Percentiles rank a stretch among this genome's conserved stretches.
Evolutionary conservation across 371 early-diverging fungal genomes (phyloP).

Genomic region (Syncephalastrum sp.): DNA sequence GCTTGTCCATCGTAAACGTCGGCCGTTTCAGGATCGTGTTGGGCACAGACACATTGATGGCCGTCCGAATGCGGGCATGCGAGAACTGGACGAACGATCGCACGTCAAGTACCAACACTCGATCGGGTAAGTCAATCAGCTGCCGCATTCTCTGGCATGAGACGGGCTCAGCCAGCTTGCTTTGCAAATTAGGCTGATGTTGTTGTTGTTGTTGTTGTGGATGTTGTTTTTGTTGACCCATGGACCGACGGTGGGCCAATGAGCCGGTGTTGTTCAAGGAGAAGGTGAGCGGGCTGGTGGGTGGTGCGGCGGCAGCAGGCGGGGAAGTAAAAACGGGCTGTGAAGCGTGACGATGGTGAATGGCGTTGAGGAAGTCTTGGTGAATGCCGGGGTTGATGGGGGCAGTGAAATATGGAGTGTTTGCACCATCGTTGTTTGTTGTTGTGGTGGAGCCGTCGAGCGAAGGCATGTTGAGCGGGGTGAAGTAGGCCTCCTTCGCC

Average conservation of each 20-base stretch:
- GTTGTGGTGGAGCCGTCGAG: constrained; percentile 10
- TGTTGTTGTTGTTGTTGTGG: too few relatives aligned
- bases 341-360: constrained; percentile 41
- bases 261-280: constrained; percentile 6
- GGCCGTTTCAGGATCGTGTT: constrained; percentile 55
- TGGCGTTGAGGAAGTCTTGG: constrained; percentile 51
- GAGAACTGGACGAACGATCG: constrained; percentile 51
- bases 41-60: constrained; percentile 56
- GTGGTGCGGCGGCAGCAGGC: constrained; percentile 3
- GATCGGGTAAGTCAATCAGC: neutral
- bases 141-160: neutral
- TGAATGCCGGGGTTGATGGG: constrained; percentile 43
- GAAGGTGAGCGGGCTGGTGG: neutral
- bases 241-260: constrained; percentile 10
- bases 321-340: constrained; percentile 33
- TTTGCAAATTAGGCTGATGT: too few relatives aligned
- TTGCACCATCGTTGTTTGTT: constrained; percentile 15
- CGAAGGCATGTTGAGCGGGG: constrained; percentile 37
- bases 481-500: constrained; percentile 42
- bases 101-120: constrained; percentile 54
- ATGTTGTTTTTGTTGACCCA: constrained; percentile 1
- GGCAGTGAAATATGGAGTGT: constrained; percentile 50
- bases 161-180: too few relatives aligned
- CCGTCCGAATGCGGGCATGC: constrained; percentile 36
- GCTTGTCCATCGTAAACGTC: constrained; percentile 53